Percentiles rank a stretch among this genome's conserved stretches.
Evolutionary conservation across 495 filamentous ascomycete species (phyloP).

Genomic region (Apodospora peruviana): DNA sequence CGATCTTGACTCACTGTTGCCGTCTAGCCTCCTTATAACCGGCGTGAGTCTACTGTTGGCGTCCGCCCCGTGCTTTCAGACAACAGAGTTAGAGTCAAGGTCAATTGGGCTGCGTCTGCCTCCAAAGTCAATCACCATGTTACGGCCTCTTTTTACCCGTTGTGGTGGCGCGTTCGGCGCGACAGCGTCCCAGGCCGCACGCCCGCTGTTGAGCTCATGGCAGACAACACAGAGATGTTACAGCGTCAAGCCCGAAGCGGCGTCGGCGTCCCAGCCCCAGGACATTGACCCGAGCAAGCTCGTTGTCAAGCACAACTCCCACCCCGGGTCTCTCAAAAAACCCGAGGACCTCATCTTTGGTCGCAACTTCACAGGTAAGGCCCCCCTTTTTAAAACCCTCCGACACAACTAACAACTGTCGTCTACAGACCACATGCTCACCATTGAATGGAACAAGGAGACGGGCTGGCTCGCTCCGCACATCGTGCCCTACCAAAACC

Average conservation of each 20-base stretch:
- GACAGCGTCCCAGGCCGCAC: conserved; percentile 19
- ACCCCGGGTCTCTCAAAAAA: conserved; percentile 66
- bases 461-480: conserved; percentile 70
- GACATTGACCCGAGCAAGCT: conserved; percentile 75
- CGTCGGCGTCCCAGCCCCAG: conserved; percentile 40
- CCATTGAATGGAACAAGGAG: conserved; percentile 82
- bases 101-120: not conserved
- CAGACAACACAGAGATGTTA: conserved; percentile 37
- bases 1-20: too few species aligned
- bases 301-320: conserved; percentile 62
- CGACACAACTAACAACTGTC: not conserved
- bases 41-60: too few species aligned
- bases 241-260: conserved; percentile 53
- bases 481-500: conserved; percentile 93
- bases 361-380: conserved; percentile 74
- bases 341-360: conserved; percentile 83
- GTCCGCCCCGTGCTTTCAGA: too few species aligned
- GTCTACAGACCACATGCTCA: conserved; percentile 88
- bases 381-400: not conserved
- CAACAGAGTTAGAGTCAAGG: too few species aligned
- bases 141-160: conserved; percentile 20
- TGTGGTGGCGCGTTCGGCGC: conserved; percentile 13
- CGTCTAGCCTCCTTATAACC: too few species aligned
- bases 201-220: conserved; percentile 14
- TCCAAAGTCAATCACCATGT: conserved; percentile 8